Evolutionary conservation across 1,139 yeast species (phyloP).

Genomic region (Yamadazyma atlantica): DNA sequence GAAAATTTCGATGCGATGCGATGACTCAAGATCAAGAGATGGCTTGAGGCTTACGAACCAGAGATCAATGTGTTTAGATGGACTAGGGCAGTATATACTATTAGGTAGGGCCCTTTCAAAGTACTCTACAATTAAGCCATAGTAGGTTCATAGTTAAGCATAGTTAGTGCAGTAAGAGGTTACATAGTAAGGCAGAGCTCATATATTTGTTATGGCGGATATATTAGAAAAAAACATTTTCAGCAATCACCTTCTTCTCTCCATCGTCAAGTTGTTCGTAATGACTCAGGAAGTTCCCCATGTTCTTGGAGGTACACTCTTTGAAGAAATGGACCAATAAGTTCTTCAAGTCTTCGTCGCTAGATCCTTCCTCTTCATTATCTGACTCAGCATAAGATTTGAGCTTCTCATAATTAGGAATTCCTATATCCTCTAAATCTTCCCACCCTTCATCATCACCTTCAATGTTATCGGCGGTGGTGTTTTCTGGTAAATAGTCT

Average conservation of each 20-base stretch:
- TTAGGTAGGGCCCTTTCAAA: too few relatives aligned
- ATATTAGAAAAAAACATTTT: constrained; percentile 23
- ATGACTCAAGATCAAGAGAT: too few relatives aligned
- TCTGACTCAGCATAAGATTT: constrained; percentile 53
- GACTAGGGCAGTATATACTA: too few relatives aligned
- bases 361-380: constrained; percentile 39
- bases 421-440: constrained; percentile 68
- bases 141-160: too few relatives aligned
- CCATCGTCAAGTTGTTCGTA: constrained; percentile 53
- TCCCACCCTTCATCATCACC: constrained; percentile 74
- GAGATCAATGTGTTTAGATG: too few relatives aligned
- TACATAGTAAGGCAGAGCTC: too few relatives aligned
- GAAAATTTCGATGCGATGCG: too few relatives aligned
- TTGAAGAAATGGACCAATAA: constrained; percentile 62
- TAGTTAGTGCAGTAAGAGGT: too few relatives aligned
- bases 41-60: neutral
- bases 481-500: constrained; percentile 31
- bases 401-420: constrained; percentile 58
- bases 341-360: constrained; percentile 42
- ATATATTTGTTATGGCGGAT: too few relatives aligned
- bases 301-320: constrained; percentile 55
- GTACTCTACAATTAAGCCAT: too few relatives aligned
- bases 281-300: constrained; percentile 53
- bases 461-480: constrained; percentile 33
- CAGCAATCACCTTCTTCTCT: constrained; percentile 58